Conservation (phyloP, 1,139 yeast genomes). For the Pichia sp. region DNA sequence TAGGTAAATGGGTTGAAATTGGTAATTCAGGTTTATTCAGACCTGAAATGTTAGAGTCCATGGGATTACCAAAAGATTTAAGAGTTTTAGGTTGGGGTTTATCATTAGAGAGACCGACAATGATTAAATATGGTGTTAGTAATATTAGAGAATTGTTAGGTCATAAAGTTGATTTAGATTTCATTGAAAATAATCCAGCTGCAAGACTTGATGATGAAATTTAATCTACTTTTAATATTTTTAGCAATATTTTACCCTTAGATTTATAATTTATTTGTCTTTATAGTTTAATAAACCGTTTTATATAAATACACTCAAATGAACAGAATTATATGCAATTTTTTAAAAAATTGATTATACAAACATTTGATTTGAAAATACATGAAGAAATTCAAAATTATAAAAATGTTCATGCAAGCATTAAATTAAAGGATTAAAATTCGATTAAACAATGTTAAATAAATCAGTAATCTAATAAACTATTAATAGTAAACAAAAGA, state of each 20-base stretch:
- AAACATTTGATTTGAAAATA: no score
- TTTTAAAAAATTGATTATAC: no score
- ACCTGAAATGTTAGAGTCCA: slow-evolving; percentile 97
- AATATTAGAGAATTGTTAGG: slow-evolving; percentile 94
- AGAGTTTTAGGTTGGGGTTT: slow-evolving; percentile 98
- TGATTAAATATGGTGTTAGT: slow-evolving; percentile 95
- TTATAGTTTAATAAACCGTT: not conserved
- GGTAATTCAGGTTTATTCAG: slow-evolving; percentile 99
- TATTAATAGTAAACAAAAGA: no score
- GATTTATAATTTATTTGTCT: not conserved
- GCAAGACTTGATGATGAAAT: slow-evolving; percentile 85
- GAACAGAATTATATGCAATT: no score
- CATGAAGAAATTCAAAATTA: no score
- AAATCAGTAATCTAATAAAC: no score
- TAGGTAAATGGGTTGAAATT: slow-evolving; percentile 96
- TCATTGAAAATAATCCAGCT: slow-evolving; percentile 94
- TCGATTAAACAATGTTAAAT: no score
- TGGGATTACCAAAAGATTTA: slow-evolving; percentile 94
- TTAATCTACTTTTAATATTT: slow-evolving; percentile 23
- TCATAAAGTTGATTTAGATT: slow-evolving; percentile 87
- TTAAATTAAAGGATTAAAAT: no score
- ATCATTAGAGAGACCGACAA: slow-evolving; percentile 95
- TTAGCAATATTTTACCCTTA: not conserved
- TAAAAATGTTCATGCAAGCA: no score
- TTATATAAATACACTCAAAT: no score